Evolutionary conservation across 2,329 filamentous ascomycete genomes (phyloP), one percentile per base, ranked within the genome.

Genomic region (Hymenoscyphus scutula): DNA sequence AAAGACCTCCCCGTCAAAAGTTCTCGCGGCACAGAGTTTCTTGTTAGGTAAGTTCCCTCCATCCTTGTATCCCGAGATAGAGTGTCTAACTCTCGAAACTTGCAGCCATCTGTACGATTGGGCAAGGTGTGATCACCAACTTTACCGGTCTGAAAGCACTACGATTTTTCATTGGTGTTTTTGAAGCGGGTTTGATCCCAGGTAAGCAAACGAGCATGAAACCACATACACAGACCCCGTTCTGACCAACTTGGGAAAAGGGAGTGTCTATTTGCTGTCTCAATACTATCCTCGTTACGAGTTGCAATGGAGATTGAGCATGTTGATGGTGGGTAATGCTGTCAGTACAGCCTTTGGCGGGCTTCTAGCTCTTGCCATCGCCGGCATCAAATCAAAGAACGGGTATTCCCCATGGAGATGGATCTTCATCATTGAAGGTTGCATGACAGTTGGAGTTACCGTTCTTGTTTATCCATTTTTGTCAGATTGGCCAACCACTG

Each of bases 231-330:
- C 17, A 38, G n/a, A 15, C 5, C 30, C n/a, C 11, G 17, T 8
- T 13, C n/a, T 53, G 15, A 37, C 56, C 53, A n/a, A 59, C 38
- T 15, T 8, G 10, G 6, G n/a, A n/a, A 29, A n/a, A 59, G 59
- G 59, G 11, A 77, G 78, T 53, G 74, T 81, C 48, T 80, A 79
- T 68, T 70, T 81, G 25, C 77, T 77, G 0, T 80, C 79, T 29
- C 78, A 77, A 68, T 82, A 80, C 72, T 82, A 83, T 69, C 78
- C 76, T 58, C 75, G 77, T 48, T 75, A 79, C 63, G 79, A 82
- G 68, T 77, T 80, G 54, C 79, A 81, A 69, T 76, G 76, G 67
- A 77, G 80, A 64, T 76, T 81, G 67, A 78, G 76, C 59, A 73
- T 78, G 62, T 77, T 81, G 67, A 81, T 80, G 70, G 75, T 74